Percentiles rank a stretch among this genome's conserved stretches.
Conservation (phyloP, 345 rosid genomes). For the Excoecaria cochinchinensis region DNA sequence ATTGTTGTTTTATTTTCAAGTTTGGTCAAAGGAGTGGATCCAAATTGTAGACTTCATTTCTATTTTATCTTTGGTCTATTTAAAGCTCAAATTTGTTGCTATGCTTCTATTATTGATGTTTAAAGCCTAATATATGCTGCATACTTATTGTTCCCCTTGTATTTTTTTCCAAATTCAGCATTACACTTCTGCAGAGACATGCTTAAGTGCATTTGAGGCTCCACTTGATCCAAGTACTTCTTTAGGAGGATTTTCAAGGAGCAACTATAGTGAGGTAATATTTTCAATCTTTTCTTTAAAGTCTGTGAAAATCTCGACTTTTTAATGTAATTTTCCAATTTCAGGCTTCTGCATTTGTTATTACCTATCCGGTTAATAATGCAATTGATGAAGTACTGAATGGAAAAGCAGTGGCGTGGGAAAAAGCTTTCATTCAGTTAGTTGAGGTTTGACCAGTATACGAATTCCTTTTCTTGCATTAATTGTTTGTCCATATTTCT, state of each 20-base stretch:
- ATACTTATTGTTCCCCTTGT: constrained; percentile 8
- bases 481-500: not conserved
- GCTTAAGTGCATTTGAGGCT: constrained; percentile 91
- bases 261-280: constrained; percentile 72
- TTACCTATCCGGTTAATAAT: constrained; percentile 94
- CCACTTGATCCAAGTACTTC: constrained; percentile 94
- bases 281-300: constrained; percentile 24
- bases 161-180: constrained; percentile 51
- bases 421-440: constrained; percentile 82
- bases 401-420: constrained; percentile 92
- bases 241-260: constrained; percentile 86
- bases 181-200: constrained; percentile 73
- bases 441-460: constrained; percentile 54
- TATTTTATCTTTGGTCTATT: constrained; percentile 4
- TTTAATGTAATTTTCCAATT: not conserved
- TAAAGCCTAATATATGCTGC: not conserved
- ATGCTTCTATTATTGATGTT: constrained; percentile 4
- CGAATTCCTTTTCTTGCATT: not conserved
- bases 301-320: constrained; percentile 1
- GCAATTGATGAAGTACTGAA: constrained; percentile 59
- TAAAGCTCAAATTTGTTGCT: constrained; percentile 10
- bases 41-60: not conserved
- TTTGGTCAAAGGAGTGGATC: not conserved
- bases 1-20: not conserved
- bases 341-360: constrained; percentile 91